Base-by-base conservation (phyloP, 257 asterid species). In the Penstemon barbatus region DNA sequence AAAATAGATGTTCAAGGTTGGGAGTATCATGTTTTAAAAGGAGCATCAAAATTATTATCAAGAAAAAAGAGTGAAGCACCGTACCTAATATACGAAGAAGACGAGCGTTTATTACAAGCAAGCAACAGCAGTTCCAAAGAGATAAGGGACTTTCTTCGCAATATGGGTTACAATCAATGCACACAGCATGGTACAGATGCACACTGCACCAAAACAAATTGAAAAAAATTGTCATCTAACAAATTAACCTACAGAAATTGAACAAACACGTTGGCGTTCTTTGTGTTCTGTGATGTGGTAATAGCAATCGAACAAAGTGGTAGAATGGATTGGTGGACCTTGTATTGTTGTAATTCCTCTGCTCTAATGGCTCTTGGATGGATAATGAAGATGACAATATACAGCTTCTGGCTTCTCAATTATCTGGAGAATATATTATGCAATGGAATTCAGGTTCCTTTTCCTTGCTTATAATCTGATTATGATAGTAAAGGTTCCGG, bases 1-100 rank as follows among this genome's bases (percentile, higher is more conserved):
- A 94, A 94, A 74, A 94, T 94, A 72, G 99, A 94, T 53, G 99
- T 94, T 77, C 99, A 94, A 75, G 99, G 99, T 8, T 94, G 99
- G 99, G 99, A 94, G 84, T 82, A 89, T 78, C 99, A 91, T 50
- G 99, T 94, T 8, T 86, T 94, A 2, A 94, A 83, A 72, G 99
- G 99, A 5, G 98, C 98, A 6, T 59, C 90, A 5, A 94, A 86
- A 74, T 58, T 94, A 67, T 72, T 94, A 50, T 94, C 97, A 0
- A 86, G 98, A 71, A 85, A 87, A 75, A 87, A 85, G 80, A 83
- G 88, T 4, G 95, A 91, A 78, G 97, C 99, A 5, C 98, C 98
- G 3, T 91, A 94, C 87, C 78, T 94, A 15, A 94, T 94, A 61
- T 94, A 94, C 0, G 99, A 94, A 78, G 98, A 94, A 84, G 99